Base-by-base conservation (phyloP, 2,329 filamentous ascomycete species). In the Pseudovirgaria hyperparasitica region DNA sequence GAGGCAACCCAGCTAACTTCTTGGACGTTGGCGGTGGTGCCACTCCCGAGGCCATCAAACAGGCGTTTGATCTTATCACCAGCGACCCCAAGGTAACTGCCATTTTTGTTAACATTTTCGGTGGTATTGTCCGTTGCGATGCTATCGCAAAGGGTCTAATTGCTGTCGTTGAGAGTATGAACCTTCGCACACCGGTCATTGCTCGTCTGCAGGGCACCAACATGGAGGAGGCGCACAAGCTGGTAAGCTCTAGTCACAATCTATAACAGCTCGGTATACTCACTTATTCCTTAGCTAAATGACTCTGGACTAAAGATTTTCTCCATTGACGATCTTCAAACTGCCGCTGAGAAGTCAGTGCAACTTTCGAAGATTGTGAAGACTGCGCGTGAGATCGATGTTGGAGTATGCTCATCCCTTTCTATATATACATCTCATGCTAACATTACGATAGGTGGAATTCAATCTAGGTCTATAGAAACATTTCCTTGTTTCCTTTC, bases 101-200 rank as follows among this genome's bases (percentile, higher is more conserved):
- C 50, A 90, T 98, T 65, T 98, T 98, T 47, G 90, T 98, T 67
- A 98, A 98, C 74, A 98, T 98, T 60, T 98, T 98, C 55, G 90
- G 90, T 55, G 90, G 90, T 64, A 98, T 98, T 46, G 90, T 98
- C 45, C 76, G 90, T 50, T 98, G 90, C 57, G 90, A 98, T 57
- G 85, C 82, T 50, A 98, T 98, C 55, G 90, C 90, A 42, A 80
- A 86, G 61, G 90, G 90, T 52, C 70, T 98, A 46, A 92, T 98
- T 66, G 78, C 82, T 56, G 92, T 93, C 31, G 90, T 90, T 36
- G 72, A 93, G 66, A 75, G 75, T 50, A 86, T 98, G 70, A 86
- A 93, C 68, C 74, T 98, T 49, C 80, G 90, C 62, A 90, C 90
- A 42, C 90, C 90, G 48, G 92, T 98, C 58, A 87, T 98, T 55